Conservation (phyloP, 768 basidiomycete genomes). For the Tephrocybe sp. region DNA sequence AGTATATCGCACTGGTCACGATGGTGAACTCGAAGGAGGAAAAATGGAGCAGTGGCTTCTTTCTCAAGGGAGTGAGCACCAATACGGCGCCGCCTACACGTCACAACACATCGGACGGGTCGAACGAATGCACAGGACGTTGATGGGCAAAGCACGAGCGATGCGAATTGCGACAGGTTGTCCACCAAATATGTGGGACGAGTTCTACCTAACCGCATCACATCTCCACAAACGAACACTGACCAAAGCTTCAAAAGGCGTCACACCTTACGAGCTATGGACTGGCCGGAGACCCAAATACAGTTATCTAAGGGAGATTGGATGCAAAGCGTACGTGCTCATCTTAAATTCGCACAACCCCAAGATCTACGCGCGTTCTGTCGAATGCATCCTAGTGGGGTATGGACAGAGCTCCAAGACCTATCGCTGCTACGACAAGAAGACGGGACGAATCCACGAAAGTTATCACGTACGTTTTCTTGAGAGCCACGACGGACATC, state of each 20-base stretch:
- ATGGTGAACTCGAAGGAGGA: conserved; percentile 20
- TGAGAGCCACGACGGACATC: conserved; percentile 20
- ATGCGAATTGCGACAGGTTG: conserved; percentile 21
- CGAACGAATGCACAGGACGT: conserved; percentile 28
- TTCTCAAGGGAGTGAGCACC: conserved; percentile 10
- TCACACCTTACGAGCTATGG: conserved; percentile 22
- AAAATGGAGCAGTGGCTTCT: conserved; percentile 14
- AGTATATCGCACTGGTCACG: conserved; percentile 11
- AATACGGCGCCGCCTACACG: conserved; percentile 25
- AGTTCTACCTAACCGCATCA: conserved; percentile 23
- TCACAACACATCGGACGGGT: conserved; percentile 33
- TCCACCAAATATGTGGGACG: conserved; percentile 26
- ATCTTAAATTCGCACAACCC: conserved; percentile 29
- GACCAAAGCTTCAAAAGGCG: neutral
- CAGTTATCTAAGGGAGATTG: conserved; percentile 29
- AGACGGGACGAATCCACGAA: conserved; percentile 14
- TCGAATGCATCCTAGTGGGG: conserved; percentile 38
- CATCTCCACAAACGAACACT: conserved; percentile 9
- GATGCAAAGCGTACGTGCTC: conserved; percentile 32
- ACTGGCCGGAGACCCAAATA: conserved; percentile 22
- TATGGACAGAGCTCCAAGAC: conserved; percentile 31
- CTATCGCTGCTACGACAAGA: conserved; percentile 29
- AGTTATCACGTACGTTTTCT: conserved; percentile 25
- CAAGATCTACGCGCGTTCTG: conserved; percentile 20
- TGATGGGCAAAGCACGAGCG: conserved; percentile 23